Evolutionary conservation across 495 filamentous ascomycete genomes (phyloP), one percentile per base, ranked within the genome.

Genomic region (Penicillium malachiteum): DNA sequence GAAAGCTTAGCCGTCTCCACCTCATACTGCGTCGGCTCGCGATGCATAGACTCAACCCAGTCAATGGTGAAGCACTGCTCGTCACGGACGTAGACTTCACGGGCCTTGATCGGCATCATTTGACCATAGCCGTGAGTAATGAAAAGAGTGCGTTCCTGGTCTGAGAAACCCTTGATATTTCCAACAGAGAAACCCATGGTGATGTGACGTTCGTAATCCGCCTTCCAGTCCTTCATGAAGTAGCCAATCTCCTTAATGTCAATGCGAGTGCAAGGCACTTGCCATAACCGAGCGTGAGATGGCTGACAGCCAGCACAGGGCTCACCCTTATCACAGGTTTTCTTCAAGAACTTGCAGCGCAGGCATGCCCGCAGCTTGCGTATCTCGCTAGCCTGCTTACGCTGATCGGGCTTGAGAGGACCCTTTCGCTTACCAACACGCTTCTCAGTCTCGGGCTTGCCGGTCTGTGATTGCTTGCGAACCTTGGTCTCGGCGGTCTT

Each of bases 161-260:
- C 82, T 18, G 89, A 87, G 65, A 93, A 95, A 50, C 91, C 92
- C 70, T 93, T 96, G 75, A 96, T 93, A 65, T 96, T 96, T 65
- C 86, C 91, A 35, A 95, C 86, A 3, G 90, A 92, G 69, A 96
- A 89, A 35, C 89, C 90, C 57, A 90, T 84, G 62, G 79, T 86
- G 52, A 92, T 82, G 67, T 96, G 92, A 49, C 91, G 87, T 72
- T 96, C 91, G 66, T 90, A 95, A 63, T 96, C 92, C 13, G 90
- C 91, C 74, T 89, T 93, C 91, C 91, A 96, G 71, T 96, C 92
- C 79, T 96, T 96, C 90, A 96, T 93, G 79, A 96, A 96, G 65
- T 92, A 96, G 32, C 83, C 89, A 65, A 96, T 94, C 60, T 96
- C 92, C 79, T 96, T 95, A 77, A 96, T 96, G 67, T 96, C 92